These are phyloP conservation scores for Syzygium oleosum DNA, from an alignment of 345 rosid genomes.

Conservation along the genomic window DNA sequence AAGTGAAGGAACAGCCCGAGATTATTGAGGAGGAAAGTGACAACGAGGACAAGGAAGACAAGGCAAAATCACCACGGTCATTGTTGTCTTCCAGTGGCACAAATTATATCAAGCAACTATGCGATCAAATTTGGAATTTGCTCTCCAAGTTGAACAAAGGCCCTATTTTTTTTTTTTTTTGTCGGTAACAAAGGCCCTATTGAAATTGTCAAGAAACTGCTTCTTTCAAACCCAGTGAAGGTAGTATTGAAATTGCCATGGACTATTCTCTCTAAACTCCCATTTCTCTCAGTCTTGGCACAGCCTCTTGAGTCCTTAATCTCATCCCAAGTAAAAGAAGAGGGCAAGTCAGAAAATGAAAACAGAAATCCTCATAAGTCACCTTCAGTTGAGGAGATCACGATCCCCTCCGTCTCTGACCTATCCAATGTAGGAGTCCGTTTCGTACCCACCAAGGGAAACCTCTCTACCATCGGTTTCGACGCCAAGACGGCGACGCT, in stretches of 20 bases:
- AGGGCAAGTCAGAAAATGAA: slow-evolving; percentile 9
- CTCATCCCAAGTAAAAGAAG: slow-evolving; percentile 7
- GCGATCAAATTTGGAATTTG: slow-evolving; percentile 11
- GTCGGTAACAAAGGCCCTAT: background rate
- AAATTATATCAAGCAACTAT: slow-evolving; percentile 7
- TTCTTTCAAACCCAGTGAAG: slow-evolving; percentile 20
- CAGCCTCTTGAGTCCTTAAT: slow-evolving; percentile 17
- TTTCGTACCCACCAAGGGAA: slow-evolving; percentile 30
- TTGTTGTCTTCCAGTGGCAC: background rate
- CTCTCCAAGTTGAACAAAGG: slow-evolving; percentile 10
- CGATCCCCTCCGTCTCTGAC: slow-evolving; percentile 58
- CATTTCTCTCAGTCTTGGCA: slow-evolving; percentile 28
- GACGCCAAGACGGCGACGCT: slow-evolving; percentile 24
- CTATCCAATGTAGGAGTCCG: slow-evolving; percentile 36
- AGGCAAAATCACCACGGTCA: background rate
- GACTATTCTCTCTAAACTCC: slow-evolving; percentile 49
- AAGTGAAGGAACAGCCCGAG: slow-evolving; percentile 13
- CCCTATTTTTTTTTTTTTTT: no score
- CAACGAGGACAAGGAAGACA: slow-evolving; percentile 5
- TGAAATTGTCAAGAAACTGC: slow-evolving; percentile 10
- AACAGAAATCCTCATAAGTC: slow-evolving; percentile 16
- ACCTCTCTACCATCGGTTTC: slow-evolving; percentile 34
- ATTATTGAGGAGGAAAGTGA: slow-evolving; percentile 8
- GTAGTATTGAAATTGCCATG: slow-evolving; percentile 32
- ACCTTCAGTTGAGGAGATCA: slow-evolving; percentile 56